Evolutionary conservation across 352 stramenopile genomes (phyloP).

Genomic region (Pythium dissotocum): DNA sequence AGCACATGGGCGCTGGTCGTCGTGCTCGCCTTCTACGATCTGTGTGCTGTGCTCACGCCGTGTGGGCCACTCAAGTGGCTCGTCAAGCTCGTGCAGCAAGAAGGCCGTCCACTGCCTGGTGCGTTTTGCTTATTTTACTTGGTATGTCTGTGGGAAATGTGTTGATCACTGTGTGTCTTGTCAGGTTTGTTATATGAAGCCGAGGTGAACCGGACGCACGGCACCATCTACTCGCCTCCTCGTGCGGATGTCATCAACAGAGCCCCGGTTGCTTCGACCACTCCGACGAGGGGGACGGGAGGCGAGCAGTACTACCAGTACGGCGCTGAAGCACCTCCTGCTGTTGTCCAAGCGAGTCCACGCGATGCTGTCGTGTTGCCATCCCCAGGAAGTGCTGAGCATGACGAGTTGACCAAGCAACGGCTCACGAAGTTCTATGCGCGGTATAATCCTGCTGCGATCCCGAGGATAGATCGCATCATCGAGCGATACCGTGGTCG

Average conservation of each 20-base stretch:
- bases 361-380: not conserved
- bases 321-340: constrained; percentile 42
- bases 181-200: constrained; percentile 75
- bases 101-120: constrained; percentile 89
- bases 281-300: not conserved
- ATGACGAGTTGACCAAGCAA: constrained; percentile 37
- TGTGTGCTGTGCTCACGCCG: constrained; percentile 97
- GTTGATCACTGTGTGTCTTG: not conserved
- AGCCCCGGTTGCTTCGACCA: not conserved
- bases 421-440: constrained; percentile 70
- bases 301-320: constrained; percentile 68
- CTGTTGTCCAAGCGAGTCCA: not conserved
- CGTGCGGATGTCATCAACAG: constrained; percentile 6
- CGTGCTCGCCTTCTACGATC: constrained; percentile 97
- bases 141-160: no score
- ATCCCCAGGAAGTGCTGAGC: not conserved
- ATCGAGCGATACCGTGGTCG: constrained; percentile 72
- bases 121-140: not conserved
- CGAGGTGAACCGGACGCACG: constrained; percentile 50
- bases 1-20: constrained; percentile 92
- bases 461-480: constrained; percentile 71
- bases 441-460: constrained; percentile 61
- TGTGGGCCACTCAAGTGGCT: constrained; percentile 95
- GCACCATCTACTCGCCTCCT: constrained; percentile 23
- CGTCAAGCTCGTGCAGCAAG: constrained; percentile 93